phyloP scores from a whole-genome alignment of 768 basidiomycete genomes.

The Amanita jacksonii region DNA sequence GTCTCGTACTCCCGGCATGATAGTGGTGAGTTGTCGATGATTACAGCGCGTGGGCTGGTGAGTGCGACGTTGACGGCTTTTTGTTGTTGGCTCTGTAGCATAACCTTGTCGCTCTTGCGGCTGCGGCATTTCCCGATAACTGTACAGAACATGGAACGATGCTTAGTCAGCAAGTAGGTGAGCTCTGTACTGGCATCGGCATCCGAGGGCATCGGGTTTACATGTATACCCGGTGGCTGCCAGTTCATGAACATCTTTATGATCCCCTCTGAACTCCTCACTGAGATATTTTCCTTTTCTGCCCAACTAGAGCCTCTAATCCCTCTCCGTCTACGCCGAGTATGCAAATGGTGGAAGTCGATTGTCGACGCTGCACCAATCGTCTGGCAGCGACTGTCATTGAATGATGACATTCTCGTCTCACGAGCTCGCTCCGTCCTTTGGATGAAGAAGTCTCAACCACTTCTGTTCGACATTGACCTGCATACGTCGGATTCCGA shows the following conservation, averaged over 20 bases:
- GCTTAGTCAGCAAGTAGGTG: slow-evolving; percentile 1
- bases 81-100: slow-evolving; percentile 36
- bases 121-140: slow-evolving; percentile 33
- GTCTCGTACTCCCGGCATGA: slow-evolving; percentile 79
- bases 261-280: slow-evolving; percentile 54
- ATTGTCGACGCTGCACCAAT: slow-evolving; percentile 44
- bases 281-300: slow-evolving; percentile 47
- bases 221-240: too few species aligned
- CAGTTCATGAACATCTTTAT: slow-evolving; percentile 5
- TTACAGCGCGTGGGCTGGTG: slow-evolving; percentile 34
- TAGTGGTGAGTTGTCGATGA: slow-evolving; percentile 40
- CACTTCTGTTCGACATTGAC: slow-evolving; percentile 46
- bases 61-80: slow-evolving; percentile 37
- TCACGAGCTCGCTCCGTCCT: slow-evolving; percentile 39
- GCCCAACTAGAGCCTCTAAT: slow-evolving; percentile 34
- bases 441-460: slow-evolving; percentile 45
- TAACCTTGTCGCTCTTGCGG: slow-evolving; percentile 20
- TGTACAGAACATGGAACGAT: slow-evolving; percentile 28
- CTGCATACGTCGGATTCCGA: slow-evolving; percentile 39
- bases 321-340: slow-evolving; percentile 39
- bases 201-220: too few species aligned
- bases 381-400: slow-evolving; percentile 49
- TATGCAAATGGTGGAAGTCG: slow-evolving; percentile 52
- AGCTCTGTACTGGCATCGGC: too few species aligned
- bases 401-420: slow-evolving; percentile 33